Percentiles rank a stretch among this genome's conserved stretches.
Conservation (phyloP, 176 grass and related monocot genomes). For the maize (Zea mays) region DNA sequence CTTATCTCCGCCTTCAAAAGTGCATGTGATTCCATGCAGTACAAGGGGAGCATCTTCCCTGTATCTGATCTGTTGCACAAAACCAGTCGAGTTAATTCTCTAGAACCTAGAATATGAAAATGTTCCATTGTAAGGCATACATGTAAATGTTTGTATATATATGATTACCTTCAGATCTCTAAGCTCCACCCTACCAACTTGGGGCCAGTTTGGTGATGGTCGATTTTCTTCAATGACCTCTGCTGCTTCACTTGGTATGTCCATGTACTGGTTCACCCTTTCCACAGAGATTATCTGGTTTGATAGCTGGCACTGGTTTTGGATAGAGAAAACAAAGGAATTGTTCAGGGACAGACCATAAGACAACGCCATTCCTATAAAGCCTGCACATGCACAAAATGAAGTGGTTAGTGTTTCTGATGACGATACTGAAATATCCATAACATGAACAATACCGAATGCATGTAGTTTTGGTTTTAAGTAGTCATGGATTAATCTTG, state of each 20-base stretch:
- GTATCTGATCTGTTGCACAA: constrained; percentile 78
- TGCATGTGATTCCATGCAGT: constrained; percentile 78
- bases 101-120: not conserved
- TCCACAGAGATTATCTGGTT: constrained; percentile 94
- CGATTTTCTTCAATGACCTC: constrained; percentile 64
- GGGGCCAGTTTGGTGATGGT: constrained; percentile 69
- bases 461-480: not conserved
- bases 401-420: constrained; percentile 14
- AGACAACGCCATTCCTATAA: constrained; percentile 94
- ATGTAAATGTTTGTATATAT: constrained; percentile 18
- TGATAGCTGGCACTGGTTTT: constrained; percentile 78
- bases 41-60: constrained; percentile 71
- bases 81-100: constrained; percentile 18
- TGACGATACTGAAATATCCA: not conserved
- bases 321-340: constrained; percentile 71
- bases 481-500: not conserved
- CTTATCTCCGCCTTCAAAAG: constrained; percentile 79
- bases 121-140: not conserved
- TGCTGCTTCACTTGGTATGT: constrained; percentile 68
- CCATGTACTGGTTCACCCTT: constrained; percentile 91
- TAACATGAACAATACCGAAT: not conserved
- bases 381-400: constrained; percentile 51
- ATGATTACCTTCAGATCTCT: constrained; percentile 73
- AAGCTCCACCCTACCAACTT: constrained; percentile 67
- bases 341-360: constrained; percentile 91